A percentile compares a stretch with the other conserved stretches of the same genome.
Evolutionary conservation across 73 alveolate genomes (phyloP).

Genomic region (Tetrahymena borealis): DNA sequence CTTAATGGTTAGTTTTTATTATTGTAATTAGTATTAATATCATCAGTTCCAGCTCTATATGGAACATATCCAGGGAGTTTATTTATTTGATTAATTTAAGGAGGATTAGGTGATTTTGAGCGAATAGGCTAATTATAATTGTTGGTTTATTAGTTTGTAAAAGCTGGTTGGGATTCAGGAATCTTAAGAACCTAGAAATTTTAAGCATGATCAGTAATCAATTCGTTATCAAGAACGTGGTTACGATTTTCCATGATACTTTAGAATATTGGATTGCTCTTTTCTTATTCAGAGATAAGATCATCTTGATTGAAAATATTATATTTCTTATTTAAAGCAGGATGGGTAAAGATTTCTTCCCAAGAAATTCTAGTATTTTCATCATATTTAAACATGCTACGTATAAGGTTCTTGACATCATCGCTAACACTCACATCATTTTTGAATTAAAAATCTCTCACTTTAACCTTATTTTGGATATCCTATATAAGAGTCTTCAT

Average conservation of each 20-base stretch:
- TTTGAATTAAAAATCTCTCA: background rate
- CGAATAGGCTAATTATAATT: background rate
- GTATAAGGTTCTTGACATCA: background rate
- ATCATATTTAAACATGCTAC: background rate
- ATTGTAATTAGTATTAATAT: background rate
- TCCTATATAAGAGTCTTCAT: background rate
- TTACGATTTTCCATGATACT: background rate
- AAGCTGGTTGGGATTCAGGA: background rate
- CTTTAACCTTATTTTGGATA: background rate
- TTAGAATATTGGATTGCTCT: background rate
- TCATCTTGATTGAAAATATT: background rate
- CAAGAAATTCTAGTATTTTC: background rate
- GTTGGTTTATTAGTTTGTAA: too few relatives aligned
- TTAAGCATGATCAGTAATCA: background rate
- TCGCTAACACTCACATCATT: background rate
- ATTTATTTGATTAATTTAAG: background rate
- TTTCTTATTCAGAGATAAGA: background rate
- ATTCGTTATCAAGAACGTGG: background rate
- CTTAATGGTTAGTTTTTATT: background rate
- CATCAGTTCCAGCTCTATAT: background rate
- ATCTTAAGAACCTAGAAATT: background rate
- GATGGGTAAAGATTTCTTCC: background rate
- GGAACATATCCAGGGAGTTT: background rate
- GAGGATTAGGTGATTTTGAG: background rate
- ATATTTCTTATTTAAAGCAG: background rate